phyloP scores from a whole-genome alignment of 495 filamentous ascomycete genomes.

The Penicillium daleae region DNA sequence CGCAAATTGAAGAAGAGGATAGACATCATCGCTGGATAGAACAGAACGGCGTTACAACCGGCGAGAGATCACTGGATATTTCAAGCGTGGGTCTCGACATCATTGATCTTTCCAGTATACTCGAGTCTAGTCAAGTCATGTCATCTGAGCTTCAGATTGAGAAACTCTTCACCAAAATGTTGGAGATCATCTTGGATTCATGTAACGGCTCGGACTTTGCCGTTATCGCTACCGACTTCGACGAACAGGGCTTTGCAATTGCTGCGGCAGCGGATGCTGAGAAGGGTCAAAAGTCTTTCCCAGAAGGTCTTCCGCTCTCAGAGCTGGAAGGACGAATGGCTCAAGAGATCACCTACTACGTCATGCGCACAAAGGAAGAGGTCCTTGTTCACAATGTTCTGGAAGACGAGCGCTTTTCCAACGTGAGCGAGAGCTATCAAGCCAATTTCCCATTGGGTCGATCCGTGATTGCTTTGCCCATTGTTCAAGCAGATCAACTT shows the following conservation, averaged over 20 bases:
- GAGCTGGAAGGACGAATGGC: conserved; percentile 68
- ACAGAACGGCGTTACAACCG: conserved; percentile 53
- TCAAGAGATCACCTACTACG: conserved; percentile 79
- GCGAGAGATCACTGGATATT: conserved; percentile 46
- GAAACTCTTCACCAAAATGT: conserved; percentile 83
- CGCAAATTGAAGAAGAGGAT: conserved; percentile 59
- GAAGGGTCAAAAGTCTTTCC: conserved; percentile 55
- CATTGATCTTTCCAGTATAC: conserved; percentile 83
- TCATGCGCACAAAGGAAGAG: conserved; percentile 78
- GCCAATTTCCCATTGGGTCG: conserved; percentile 69
- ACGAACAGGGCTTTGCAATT: conserved; percentile 72
- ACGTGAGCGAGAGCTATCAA: conserved; percentile 72
- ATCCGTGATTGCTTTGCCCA: conserved; percentile 84
- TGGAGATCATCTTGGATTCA: conserved; percentile 84
- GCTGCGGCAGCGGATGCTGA: conserved; percentile 76
- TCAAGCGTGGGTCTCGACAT: conserved; percentile 66
- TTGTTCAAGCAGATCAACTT: conserved; percentile 75
- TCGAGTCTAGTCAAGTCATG: conserved; percentile 87
- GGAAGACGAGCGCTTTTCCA: conserved; percentile 85
- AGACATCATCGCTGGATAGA: conserved; percentile 75
- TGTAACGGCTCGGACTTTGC: conserved; percentile 80
- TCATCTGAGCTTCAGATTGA: conserved; percentile 88
- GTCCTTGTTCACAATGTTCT: conserved; percentile 84
- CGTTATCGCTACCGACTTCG: conserved; percentile 76
- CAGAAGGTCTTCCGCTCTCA: conserved; percentile 68